Evolutionary conservation across 176 grass and related monocot species (phyloP).

Genomic region (Avena atlantica): DNA sequence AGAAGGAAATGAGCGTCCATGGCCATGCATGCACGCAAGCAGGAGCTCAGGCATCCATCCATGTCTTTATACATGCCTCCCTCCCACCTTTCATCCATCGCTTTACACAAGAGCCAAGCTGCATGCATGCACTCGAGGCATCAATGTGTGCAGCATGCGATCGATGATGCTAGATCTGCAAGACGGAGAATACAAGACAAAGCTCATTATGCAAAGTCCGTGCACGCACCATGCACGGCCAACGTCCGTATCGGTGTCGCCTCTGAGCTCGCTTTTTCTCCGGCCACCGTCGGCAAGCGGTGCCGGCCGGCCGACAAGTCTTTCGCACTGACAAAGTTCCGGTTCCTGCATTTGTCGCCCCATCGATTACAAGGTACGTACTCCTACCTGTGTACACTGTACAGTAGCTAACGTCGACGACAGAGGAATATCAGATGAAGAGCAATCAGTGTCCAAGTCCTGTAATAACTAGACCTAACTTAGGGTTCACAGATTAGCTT

Average conservation of each 20-base stretch:
- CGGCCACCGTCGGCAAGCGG: constrained; percentile 24
- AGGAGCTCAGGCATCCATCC: not conserved
- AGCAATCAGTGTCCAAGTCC: not conserved
- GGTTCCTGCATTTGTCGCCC: constrained; percentile 30
- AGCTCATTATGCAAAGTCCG: constrained; percentile 43
- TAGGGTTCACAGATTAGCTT: not conserved
- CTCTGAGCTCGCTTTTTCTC: constrained; percentile 38
- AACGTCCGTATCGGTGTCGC: constrained; percentile 26
- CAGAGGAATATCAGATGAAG: not conserved
- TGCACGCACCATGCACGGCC: constrained; percentile 25
- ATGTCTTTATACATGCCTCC: constrained; percentile 22
- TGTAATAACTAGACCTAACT: not conserved
- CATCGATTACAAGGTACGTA: not conserved
- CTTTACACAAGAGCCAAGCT: constrained; percentile 35
- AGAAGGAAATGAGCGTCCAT: not conserved
- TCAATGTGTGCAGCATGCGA: constrained; percentile 20
- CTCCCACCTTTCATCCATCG: not conserved
- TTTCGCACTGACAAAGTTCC: constrained; percentile 36
- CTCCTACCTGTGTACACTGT: not conserved
- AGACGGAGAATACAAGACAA: not conserved
- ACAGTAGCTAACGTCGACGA: not conserved
- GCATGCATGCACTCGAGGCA: constrained; percentile 19
- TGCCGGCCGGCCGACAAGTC: not conserved
- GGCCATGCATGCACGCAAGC: not conserved
- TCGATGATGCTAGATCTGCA: not conserved